Conservation (phyloP, 192 early-diverging fungal genomes). For the Mortierella hygrophila region DNA sequence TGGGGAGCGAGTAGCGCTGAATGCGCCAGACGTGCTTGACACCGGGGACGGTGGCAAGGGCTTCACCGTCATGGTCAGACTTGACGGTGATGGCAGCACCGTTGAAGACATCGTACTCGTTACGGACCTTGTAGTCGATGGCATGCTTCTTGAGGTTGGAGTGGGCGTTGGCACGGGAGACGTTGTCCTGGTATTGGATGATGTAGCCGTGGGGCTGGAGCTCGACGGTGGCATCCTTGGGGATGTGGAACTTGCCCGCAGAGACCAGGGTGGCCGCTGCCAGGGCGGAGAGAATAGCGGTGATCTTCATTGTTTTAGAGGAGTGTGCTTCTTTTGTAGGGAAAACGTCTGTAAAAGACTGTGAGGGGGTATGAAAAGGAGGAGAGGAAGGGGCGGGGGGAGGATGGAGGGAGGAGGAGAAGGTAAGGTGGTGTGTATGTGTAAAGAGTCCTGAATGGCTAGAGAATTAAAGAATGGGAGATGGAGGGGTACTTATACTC, state of each 20-base stretch:
- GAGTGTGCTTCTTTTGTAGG: neutral
- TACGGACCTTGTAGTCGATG: constrained; percentile 35
- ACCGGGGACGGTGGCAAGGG: constrained; percentile 29
- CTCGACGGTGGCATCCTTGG: neutral
- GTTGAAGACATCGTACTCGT: constrained; percentile 62
- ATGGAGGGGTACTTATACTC: too few species aligned
- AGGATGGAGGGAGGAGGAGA: too few species aligned
- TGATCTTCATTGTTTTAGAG: constrained; percentile 26
- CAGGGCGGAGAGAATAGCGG: constrained; percentile 29
- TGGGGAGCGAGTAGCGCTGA: constrained; percentile 34
- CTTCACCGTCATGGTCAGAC: constrained; percentile 29
- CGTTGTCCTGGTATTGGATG: constrained; percentile 31
- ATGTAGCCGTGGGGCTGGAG: constrained; percentile 39
- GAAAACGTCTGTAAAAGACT: constrained; percentile 9
- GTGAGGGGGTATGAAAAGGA: constrained; percentile 5
- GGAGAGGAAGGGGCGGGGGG: neutral
- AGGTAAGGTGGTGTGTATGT: too few species aligned
- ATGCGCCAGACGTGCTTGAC: constrained; percentile 64
- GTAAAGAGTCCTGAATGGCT: too few species aligned
- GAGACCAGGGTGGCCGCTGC: constrained; percentile 34
- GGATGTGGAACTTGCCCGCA: constrained; percentile 34
- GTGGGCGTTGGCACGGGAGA: constrained; percentile 13
- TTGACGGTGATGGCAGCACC: constrained; percentile 58
- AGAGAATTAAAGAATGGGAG: too few species aligned
- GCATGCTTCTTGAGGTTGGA: constrained; percentile 1